A percentile compares a stretch with the other conserved stretches of the same genome.
phyloP scores from a whole-genome alignment of 352 stramenopile genomes.

The Pythium volutum region DNA sequence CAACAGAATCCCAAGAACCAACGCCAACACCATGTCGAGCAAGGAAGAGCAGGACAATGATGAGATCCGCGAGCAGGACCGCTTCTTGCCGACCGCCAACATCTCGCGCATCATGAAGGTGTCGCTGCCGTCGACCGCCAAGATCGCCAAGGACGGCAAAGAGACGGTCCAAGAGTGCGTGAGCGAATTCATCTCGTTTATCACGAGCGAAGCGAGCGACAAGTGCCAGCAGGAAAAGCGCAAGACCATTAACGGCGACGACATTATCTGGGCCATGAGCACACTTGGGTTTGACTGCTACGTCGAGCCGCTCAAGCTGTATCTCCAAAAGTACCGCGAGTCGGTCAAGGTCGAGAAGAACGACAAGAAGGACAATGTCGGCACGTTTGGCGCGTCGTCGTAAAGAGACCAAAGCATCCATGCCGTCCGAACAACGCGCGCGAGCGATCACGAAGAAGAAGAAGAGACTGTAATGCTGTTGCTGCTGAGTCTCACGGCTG shows the following conservation, averaged over 20 bases:
- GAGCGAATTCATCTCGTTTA: conserved; percentile 99
- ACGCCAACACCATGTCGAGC: conserved; percentile 53
- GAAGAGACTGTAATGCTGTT: too few relatives aligned
- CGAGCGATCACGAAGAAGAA: neutral
- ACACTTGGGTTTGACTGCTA: conserved; percentile 99
- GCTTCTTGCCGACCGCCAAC: conserved; percentile 99
- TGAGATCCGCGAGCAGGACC: conserved; percentile 95
- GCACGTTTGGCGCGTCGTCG: conserved; percentile 80
- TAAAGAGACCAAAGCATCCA: conserved; percentile 30
- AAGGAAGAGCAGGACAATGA: conserved; percentile 87
- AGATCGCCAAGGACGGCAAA: conserved; percentile 99
- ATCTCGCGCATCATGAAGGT: conserved; percentile 99
- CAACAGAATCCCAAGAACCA: conserved; percentile 14
- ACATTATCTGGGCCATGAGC: conserved; percentile 99
- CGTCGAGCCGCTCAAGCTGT: conserved; percentile 98
- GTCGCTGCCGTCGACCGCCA: conserved; percentile 96
- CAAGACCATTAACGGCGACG: conserved; percentile 99
- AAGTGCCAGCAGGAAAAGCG: conserved; percentile 99
- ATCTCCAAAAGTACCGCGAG: conserved; percentile 98
- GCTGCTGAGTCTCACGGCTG: too few relatives aligned
- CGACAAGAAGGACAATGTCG: conserved; percentile 90
- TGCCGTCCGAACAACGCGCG: too few relatives aligned
- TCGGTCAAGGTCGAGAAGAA: conserved; percentile 90
- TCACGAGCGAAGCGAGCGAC: conserved; percentile 98
- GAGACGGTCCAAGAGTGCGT: conserved; percentile 99